Conservation (phyloP, 2,329 filamentous ascomycete species). For the Scorias spongiosa region DNA sequence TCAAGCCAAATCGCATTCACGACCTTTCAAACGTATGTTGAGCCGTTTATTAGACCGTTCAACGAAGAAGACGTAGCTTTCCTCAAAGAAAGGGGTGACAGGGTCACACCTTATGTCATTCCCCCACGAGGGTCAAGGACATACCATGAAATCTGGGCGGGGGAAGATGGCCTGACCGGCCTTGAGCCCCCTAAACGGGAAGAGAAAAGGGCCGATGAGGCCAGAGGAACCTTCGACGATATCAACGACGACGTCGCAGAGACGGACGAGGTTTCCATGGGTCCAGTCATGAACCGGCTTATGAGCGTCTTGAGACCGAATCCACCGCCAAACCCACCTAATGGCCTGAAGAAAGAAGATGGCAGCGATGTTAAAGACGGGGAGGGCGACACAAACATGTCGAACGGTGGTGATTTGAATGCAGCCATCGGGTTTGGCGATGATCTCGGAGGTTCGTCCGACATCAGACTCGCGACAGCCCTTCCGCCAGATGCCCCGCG, state of each 20-base stretch:
- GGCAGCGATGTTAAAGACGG: conserved; percentile 28
- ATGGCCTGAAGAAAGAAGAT: conserved; percentile 33
- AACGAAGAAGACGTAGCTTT: conserved; percentile 92
- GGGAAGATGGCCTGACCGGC: conserved; percentile 72
- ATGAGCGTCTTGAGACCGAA: conserved; percentile 71
- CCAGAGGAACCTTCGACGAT: conserved; percentile 71
- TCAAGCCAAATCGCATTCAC: conserved; percentile 86
- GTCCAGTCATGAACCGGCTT: conserved; percentile 69
- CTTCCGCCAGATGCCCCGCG: conserved; percentile 38
- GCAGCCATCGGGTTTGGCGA: conserved; percentile 1
- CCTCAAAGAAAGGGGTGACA: conserved; percentile 71
- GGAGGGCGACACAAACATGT: conserved; percentile 28
- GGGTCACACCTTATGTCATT: conserved; percentile 69
- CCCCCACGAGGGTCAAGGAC: conserved; percentile 70
- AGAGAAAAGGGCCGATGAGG: conserved; percentile 61
- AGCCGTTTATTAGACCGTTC: conserved; percentile 78
- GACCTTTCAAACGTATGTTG: conserved; percentile 83
- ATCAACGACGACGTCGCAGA: conserved; percentile 77
- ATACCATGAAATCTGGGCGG: conserved; percentile 84
- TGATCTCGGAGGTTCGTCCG: conserved; percentile 30
- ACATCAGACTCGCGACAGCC: conserved; percentile 48
- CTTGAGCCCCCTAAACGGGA: conserved; percentile 51
- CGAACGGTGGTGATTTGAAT: conserved; percentile 14
- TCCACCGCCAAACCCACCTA: conserved; percentile 37
- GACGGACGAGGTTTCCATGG: conserved; percentile 77